Base-by-base conservation (phyloP, 2,329 filamentous ascomycete species). In the Colletotrichum endophyticum region DNA sequence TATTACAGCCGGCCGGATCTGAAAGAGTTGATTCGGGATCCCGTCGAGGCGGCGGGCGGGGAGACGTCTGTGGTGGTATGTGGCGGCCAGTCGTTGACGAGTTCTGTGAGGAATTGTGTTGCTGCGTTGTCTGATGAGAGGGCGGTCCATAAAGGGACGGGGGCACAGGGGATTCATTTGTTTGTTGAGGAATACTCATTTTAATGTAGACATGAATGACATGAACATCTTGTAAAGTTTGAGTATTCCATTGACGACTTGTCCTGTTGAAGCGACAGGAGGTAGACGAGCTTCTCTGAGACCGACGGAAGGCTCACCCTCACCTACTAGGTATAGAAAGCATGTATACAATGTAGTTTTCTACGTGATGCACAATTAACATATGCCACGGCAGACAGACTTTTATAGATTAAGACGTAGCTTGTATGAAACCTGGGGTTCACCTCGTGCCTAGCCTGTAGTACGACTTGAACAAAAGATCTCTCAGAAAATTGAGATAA, bases 121-220 rank as follows among this genome's bases (percentile, higher is more conserved):
- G 88, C 89, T 3, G 84, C 83, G 34, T 77, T 93, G 76, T 91
- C 90, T 70, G 91, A 93, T 79, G 91, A 93, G 83, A 84, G 91
- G 56, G 91, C 89, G 1, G 91, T 93, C 27, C 91, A 93, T 80
- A 93, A 93, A 81, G 91, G 91, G 7, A 92, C 91, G 0, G 91
- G 90, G 1, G 91, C 91, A 0, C 91, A 93, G 80, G 91, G 91
- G 0, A 92, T 93, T 56, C 88, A 89, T 80, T 80, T 93, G 72
- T 88, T 91, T 80, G 90, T 90, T 1, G 91, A 93, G 78, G 91
- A 93, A 81, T 93, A 92, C 81, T 87, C 86, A 28, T 91, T 90
- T 78, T 91, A 80, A 25, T 34, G 4, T 32, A 22, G n/a, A 56
- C 1, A 16, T 34, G 28, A n/a, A 4, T 7, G 19, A 12, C 25